Evolutionary conservation across 208 protist genomes (phyloP).

Genomic region (Trypanosoma caninum): DNA sequence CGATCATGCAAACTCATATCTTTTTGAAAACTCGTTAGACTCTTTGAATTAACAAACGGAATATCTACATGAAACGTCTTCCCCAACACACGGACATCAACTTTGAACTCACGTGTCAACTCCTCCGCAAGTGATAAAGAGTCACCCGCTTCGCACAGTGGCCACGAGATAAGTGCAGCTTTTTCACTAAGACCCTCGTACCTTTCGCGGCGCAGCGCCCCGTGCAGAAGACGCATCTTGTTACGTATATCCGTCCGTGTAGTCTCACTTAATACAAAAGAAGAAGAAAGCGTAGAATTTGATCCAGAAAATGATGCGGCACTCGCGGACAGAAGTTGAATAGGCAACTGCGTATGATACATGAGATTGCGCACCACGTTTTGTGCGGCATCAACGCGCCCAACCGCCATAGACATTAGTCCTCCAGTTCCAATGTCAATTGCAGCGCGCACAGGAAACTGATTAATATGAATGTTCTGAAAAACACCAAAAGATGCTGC

Average conservation of each 20-base stretch:
- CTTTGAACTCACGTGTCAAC: conserved; percentile 62
- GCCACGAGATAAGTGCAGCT: conserved; percentile 72
- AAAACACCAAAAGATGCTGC: conserved; percentile 51
- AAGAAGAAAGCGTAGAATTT: background rate
- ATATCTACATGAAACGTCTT: conserved; percentile 41
- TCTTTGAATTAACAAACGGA: background rate
- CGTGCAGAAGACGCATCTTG: conserved; percentile 67
- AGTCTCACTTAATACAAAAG: conserved; percentile 53
- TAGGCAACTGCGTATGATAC: conserved; percentile 80
- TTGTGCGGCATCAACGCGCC: conserved; percentile 61
- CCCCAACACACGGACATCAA: conserved; percentile 69
- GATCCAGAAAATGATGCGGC: conserved; percentile 3
- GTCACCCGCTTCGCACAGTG: conserved; percentile 58
- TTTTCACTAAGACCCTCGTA: conserved; percentile 70
- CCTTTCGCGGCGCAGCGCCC: conserved; percentile 52
- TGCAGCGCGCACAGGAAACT: conserved; percentile 77
- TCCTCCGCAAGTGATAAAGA: conserved; percentile 38
- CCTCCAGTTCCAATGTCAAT: conserved; percentile 86
- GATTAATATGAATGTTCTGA: conserved; percentile 71
- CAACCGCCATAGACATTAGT: conserved; percentile 62
- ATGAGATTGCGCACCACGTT: conserved; percentile 51
- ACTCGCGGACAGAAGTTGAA: conserved; percentile 43
- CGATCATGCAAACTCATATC: background rate
- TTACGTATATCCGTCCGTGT: conserved; percentile 60
- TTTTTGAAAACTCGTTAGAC: background rate